These are phyloP conservation scores for Leccinum truebloodii DNA, from an alignment of 768 basidiomycete genomes.

Conservation along the genomic window DNA sequence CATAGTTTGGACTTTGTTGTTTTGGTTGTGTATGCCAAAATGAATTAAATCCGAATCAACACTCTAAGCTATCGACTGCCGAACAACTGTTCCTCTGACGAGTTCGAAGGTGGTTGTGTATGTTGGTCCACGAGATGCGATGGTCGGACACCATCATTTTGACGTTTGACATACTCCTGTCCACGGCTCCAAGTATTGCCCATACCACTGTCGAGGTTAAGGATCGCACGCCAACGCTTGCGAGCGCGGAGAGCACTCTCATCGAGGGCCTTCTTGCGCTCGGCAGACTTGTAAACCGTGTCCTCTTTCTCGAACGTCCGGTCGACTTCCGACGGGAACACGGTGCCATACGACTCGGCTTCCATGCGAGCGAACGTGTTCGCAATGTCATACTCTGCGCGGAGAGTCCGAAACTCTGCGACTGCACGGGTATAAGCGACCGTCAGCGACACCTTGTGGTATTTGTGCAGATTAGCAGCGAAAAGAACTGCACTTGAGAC, in stretches of 20 bases:
- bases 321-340: slow-evolving; percentile 64
- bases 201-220: slow-evolving; percentile 43
- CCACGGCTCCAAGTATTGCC: slow-evolving; percentile 68
- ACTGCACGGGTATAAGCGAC: slow-evolving; percentile 80
- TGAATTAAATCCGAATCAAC: not conserved
- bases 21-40: slow-evolving; percentile 4
- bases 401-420: slow-evolving; percentile 84
- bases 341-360: slow-evolving; percentile 72
- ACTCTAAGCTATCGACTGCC: slow-evolving; percentile 18
- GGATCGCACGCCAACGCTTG: slow-evolving; percentile 77
- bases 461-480: slow-evolving; percentile 71
- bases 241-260: slow-evolving; percentile 62
- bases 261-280: slow-evolving; percentile 54
- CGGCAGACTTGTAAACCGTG: slow-evolving; percentile 59
- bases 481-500: slow-evolving; percentile 71
- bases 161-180: slow-evolving; percentile 67
- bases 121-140: slow-evolving; percentile 58
- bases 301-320: slow-evolving; percentile 62
- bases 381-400: slow-evolving; percentile 80
- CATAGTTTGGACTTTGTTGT: slow-evolving; percentile 30
- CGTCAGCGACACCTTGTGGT: slow-evolving; percentile 64
- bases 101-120: slow-evolving; percentile 17
- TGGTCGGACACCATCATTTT: slow-evolving; percentile 69
- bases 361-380: slow-evolving; percentile 77
- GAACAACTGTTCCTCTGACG: slow-evolving; percentile 23